Evolutionary conservation across 129 eudicot genomes (phyloP).

Genomic region (Heracleum sosnowskyi): DNA sequence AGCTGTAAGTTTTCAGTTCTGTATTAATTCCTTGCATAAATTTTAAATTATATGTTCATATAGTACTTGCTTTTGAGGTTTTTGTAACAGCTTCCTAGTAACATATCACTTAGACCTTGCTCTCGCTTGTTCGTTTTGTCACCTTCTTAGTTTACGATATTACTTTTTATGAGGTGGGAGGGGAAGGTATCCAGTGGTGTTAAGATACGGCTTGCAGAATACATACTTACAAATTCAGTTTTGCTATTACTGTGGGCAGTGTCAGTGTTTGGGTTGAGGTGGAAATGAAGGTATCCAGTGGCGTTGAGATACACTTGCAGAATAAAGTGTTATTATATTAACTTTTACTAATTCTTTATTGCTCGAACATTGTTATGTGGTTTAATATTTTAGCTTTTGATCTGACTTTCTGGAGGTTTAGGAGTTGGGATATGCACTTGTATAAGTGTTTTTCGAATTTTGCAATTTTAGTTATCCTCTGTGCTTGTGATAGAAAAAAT

Average conservation of each 20-base stretch:
- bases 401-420: neutral
- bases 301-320: neutral
- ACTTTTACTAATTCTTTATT: neutral
- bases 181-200: neutral
- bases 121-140: neutral
- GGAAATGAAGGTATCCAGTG: neutral
- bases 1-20: slow-evolving; percentile 62
- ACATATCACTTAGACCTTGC: neutral
- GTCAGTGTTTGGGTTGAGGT: neutral
- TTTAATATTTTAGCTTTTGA: neutral
- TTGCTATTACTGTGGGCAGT: neutral
- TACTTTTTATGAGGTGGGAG: neutral
- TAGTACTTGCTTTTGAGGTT: too few species aligned
- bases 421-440: neutral
- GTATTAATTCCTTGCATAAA: neutral
- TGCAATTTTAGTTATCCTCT: neutral
- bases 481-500: neutral
- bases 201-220: neutral
- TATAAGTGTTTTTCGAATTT: neutral
- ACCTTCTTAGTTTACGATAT: neutral
- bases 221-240: neutral
- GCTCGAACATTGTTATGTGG: neutral
- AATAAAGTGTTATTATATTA: neutral
- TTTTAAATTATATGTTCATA: neutral
- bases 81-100: neutral